Base-by-base conservation (phyloP, 177 flowering plant genomes). In the Vitis hybrid region DNA sequence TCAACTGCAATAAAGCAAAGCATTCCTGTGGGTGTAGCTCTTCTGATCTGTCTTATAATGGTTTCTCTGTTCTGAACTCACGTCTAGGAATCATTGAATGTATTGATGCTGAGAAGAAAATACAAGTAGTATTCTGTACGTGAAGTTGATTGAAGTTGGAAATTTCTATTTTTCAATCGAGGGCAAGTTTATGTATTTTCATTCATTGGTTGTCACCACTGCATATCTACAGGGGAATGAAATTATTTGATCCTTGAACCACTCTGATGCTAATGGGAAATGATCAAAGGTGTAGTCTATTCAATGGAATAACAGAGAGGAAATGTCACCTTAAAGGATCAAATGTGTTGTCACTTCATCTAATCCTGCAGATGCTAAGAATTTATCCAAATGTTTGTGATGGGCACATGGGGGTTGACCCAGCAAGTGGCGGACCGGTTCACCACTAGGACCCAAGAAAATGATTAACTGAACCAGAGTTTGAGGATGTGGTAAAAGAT, bases 271-370 rank as follows among this genome's bases (percentile, higher is more conserved):
- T 68, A 76, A 68, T 75, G 63, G 14, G 28, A 67, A 33, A 52
- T 53, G 60, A 69, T 61, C 68, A 70, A 64, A 52, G 63, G 69
- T 73, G 71, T 4, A n/a, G 79, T 76, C 81, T 65, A 69, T 65
- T 78, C 75, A 73, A 59, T 53, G 64, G 65, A 57, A 68, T 31
- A 44, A 55, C 64, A 44, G 50, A 56, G 1, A 55, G 69, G 54
- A 64, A 63, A 6, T 63, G 72, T 55, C 62, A 62, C 56, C 22
- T 55, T 47, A 47, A 62, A 15, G 52, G 54, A 67, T 61, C 56
- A 47, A 59, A 70, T 51, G 74, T 71, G 71, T 70, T 59, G 71
- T 71, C 78, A 61, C 17, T 58, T 58, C 71, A 61, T 53, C 74
- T 33, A 49, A 11, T 57, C 58, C 31, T 57, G 18, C 22, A 20